Percentiles rank a stretch among this genome's conserved stretches.
Evolutionary conservation across 2,329 filamentous ascomycete species (phyloP).

Genomic region (Fusarium sp.): DNA sequence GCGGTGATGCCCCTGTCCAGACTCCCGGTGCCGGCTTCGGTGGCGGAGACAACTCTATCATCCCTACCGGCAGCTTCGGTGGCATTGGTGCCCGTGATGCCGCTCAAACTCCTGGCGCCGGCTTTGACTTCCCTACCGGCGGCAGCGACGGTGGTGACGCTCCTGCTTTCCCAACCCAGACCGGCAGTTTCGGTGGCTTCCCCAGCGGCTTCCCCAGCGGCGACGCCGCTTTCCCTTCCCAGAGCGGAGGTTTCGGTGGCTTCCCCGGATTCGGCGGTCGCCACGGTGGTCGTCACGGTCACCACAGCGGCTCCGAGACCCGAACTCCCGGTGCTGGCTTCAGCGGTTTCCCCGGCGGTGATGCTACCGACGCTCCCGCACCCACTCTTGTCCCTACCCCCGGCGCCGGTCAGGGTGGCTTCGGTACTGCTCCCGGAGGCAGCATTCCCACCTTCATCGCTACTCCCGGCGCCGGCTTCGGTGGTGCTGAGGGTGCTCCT

Average conservation of each 20-base stretch:
- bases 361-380: not conserved
- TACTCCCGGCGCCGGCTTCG: constrained; percentile 16
- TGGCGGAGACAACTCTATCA: not conserved
- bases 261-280: constrained; percentile 8
- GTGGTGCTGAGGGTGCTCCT: not conserved
- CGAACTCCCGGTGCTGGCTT: constrained; percentile 1
- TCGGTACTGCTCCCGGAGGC: not conserved
- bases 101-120: constrained; percentile 9
- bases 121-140: not conserved
- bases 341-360: not conserved
- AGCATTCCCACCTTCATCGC: constrained; percentile 1
- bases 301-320: not conserved
- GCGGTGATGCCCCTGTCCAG: constrained; percentile 3
- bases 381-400: constrained; percentile 27
- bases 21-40: constrained; percentile 6
- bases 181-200: not conserved
- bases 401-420: constrained; percentile 10
- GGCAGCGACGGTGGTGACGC: not conserved
- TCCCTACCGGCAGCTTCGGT: not conserved
- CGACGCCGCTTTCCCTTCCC: constrained; percentile 4
- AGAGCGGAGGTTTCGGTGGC: constrained; percentile 6
- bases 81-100: not conserved
- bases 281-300: not conserved
- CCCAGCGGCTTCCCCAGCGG: not conserved
- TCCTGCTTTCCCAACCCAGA: not conserved